Evolutionary conservation across 2,329 filamentous ascomycete species (phyloP).

Genomic region (Pseudocercospora vitis): DNA sequence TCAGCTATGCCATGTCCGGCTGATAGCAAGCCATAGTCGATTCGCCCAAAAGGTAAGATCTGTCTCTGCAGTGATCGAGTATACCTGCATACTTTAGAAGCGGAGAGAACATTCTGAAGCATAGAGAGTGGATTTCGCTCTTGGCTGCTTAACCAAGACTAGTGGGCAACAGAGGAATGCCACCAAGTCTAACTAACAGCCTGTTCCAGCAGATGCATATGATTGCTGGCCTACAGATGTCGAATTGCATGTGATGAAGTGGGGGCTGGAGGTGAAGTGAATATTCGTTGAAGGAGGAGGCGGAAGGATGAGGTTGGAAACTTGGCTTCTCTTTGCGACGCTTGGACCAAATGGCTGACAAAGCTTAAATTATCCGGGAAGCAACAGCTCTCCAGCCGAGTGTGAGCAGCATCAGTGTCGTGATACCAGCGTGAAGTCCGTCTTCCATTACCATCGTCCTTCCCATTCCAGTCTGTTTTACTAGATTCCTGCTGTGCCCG

Average conservation of each 20-base stretch:
- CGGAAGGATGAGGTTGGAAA: too few species aligned
- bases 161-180: conserved; percentile 7
- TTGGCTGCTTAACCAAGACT: conserved; percentile 9
- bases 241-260: neutral
- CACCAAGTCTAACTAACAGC: conserved; percentile 9
- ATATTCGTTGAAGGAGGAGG: neutral
- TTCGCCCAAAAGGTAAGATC: neutral
- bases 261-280: neutral
- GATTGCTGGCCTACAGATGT: neutral
- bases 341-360: neutral
- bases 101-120: neutral
- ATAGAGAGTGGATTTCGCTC: conserved; percentile 7
- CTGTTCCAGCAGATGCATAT: neutral
- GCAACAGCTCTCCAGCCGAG: neutral
- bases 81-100: conserved; percentile 6
- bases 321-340: too few species aligned
- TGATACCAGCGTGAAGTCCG: neutral
- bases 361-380: neutral
- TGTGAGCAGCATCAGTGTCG: neutral
- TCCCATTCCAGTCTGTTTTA: neutral
- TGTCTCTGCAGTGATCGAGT: conserved; percentile 1
- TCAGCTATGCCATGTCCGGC: neutral
- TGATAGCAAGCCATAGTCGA: too few species aligned
- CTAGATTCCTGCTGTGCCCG: neutral
- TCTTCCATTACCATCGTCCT: neutral